Evolutionary conservation across 2,329 filamentous ascomycete species (phyloP).

Genomic region (Botrytis aclada): DNA sequence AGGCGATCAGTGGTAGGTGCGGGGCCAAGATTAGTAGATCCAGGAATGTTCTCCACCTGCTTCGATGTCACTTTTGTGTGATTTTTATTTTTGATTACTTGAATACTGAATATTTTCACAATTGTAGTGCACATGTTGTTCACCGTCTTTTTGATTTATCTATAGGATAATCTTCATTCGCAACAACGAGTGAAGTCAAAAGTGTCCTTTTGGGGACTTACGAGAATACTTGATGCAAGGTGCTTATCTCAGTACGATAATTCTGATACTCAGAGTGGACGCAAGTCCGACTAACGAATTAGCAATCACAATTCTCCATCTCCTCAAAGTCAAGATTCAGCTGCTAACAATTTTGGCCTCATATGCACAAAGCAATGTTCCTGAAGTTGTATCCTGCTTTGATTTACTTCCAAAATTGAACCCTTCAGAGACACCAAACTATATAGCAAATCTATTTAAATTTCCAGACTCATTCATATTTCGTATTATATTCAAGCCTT

Average conservation of each 20-base stretch:
- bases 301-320: neutral
- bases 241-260: neutral
- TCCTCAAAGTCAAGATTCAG: neutral
- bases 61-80: neutral
- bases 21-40: neutral
- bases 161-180: neutral
- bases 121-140: neutral
- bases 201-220: neutral
- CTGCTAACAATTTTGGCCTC: neutral
- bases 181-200: neutral
- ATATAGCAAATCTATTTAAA: neutral
- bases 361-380: neutral
- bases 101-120: neutral
- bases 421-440: neutral
- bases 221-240: neutral
- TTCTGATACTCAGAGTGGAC: neutral
- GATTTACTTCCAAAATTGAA: neutral
- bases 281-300: neutral
- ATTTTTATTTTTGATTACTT: neutral
- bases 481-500: neutral
- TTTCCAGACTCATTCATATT: neutral
- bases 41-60: neutral
- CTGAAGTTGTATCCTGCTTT: neutral
- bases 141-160: neutral
- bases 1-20: neutral